Evolutionary conservation across 495 filamentous ascomycete species (phyloP), one percentile per base, ranked within the genome.

Genomic region (Hypoxylon fragiforme): DNA sequence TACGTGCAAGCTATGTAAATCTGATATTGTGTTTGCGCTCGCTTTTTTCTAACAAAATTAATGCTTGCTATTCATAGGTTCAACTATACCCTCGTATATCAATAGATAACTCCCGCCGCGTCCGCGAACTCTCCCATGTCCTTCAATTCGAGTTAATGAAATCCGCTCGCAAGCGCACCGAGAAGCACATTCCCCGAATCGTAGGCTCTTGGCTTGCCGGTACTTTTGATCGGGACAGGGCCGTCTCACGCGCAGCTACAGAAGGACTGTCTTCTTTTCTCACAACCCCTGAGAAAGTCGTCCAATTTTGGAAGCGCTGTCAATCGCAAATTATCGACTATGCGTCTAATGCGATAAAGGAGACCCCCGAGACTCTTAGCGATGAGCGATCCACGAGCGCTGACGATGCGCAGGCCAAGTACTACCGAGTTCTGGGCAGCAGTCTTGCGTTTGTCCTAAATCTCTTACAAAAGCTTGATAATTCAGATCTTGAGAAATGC

Each of bases 131-230:
- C 24, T 80, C 94, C 30, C 90, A 96, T 67, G 73, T 68, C 9
- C 65, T 92, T 14, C 90, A 91, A 51, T 85, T 89, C 45, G 77
- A 84, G 35, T 77, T 97, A 34, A 81, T 88, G 38, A 78, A 75
- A 13, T 80, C 86, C 7, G 83, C 81, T 18, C 87, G 90, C 14
- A 95, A 91, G 71, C 81, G 89, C 44, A 84, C 95, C 60, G 89
- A 85, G 28, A 89, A 82, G 58, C 76, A 86, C 62, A 76, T 97
- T 54, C 82, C 90, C 2, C 80, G 81, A 20, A 77, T 95, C 22
- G 84, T 91, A 15, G 90, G 89, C 6, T 77, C 90, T 8, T 99
- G 95, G 95, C 77, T 96, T 19, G 86, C 86, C 20, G 92, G 95
- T 9, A 77, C 85, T 1, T 92, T 91, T 64, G 95, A 99, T 65